Evolutionary conservation across 2,329 filamentous ascomycete species (phyloP), one percentile per base, ranked within the genome.

Genomic region (Phialophora tarda): DNA sequence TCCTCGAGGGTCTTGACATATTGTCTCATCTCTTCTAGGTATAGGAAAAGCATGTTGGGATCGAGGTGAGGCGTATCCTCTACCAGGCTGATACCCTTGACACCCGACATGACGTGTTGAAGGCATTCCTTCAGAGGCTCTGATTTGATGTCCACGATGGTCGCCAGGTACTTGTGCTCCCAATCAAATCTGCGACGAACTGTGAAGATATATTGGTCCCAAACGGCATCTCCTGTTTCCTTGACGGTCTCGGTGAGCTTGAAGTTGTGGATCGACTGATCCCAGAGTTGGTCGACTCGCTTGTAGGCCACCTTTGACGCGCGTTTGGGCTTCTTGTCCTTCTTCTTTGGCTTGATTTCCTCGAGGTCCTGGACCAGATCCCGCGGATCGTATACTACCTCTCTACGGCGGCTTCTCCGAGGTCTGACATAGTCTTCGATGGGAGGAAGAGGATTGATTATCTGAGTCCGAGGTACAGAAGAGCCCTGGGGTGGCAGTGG

Each of bases 111-210:
- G 11, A 93, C 84, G 50, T 88, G 87, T 58, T 85, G 83, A 0
- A 94, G 82, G 24, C 87, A 88, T 68, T 92, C 88, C 7, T 89
- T 89, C 3, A 97, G 82, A 17, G 87, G 79, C 72, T 92, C 92
- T 75, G 91, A 95, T 79, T 93, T 95, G 77, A 97, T 91, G 71
- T 96, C 92, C 57, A 97, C 87, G 14, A 89, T 80, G 0, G 92
- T 88, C 57, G 93, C 74, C 76, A 86, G 83, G 73, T 91, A 93
- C 73, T 92, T 92, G 69, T 92, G 91, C 72, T 95, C 91, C 86
- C 87, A 92, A 76, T 93, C 89, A 75, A 97, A 96, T 14, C 86
- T 89, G 62, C 93, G 86, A 17, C 91, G 87, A 17, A 97, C 90
- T 26, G 92, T 91, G 76, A 97, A 96, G 32, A 92, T 84, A 75